Base-by-base conservation (phyloP, 306 rosid genomes). In the Oxytropis ochrocephala region DNA sequence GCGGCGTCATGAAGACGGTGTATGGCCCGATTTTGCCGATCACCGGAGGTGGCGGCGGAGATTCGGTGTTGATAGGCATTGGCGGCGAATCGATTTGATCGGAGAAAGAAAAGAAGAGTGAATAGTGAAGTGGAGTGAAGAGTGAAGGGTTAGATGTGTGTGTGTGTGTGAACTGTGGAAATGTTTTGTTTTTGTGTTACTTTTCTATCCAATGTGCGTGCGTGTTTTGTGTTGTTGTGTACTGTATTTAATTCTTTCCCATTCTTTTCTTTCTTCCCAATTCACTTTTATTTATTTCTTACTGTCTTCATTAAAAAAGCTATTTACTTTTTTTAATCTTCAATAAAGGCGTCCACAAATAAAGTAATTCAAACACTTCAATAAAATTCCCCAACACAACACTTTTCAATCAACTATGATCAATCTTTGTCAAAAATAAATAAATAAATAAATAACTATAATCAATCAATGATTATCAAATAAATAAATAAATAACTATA, bases 1-100 rank as follows among this genome's bases (percentile, higher is more conserved):
- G 97, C 8, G 99, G 99, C 46, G 99, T 95, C 89, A 89, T 82
- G 85, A 95, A 95, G 10, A 95, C 99, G 8, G 99, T 95, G 89
- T 95, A 95, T 24, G 99, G 99, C 0, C 99, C 99, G 49, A 95
- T 91, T 82, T 95, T 95, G 2, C 99, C 95, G 70, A 91, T 95
- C 56, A 85, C 68, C 0, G 99, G 99, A 0, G 64, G 68, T 2
- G 97, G 93, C 5, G 99, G 97, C 42, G 96, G 81, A 21, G 92
- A 82, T 75, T 87, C 96, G 35, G 58, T 53, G 78, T 86, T 91
- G 85, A 83, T 43, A 36, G 88, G 75, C 99, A 95, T 92, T 87
- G 80, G 71, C 44, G 80, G 71, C 44, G 18, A 18, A 17, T 13
- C 3, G 69, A 30, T 3, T 60, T 48, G 70, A 42, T 57, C 3